These are phyloP conservation scores for Apiotrichum domesticum DNA, from an alignment of 1,284 basidiomycete species.

Conservation along the genomic window DNA sequence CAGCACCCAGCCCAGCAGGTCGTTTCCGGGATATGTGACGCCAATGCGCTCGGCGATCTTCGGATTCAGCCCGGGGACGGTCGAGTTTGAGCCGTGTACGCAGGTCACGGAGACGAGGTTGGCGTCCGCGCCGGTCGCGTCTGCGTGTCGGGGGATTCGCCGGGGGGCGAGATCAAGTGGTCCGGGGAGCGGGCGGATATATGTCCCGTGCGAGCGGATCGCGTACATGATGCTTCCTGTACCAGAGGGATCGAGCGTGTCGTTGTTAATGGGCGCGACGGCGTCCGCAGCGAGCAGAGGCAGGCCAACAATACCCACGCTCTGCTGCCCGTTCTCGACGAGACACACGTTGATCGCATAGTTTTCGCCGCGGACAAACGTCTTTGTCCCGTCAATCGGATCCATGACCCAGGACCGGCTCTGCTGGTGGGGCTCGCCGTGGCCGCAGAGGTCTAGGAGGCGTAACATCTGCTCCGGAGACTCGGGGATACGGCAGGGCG, in stretches of 20 bases:
- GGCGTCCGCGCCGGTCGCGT: background rate
- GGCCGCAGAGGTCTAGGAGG: background rate
- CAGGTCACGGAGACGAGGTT: background rate
- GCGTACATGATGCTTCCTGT: background rate
- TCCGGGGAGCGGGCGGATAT: background rate
- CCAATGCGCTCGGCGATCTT: background rate
- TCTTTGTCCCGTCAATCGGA: background rate
- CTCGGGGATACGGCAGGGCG: background rate
- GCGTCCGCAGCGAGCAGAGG: background rate
- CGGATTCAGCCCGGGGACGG: background rate
- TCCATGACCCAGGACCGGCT: background rate
- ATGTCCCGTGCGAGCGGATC: background rate
- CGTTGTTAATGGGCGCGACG: background rate
- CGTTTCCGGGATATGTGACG: background rate
- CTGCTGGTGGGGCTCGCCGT: background rate
- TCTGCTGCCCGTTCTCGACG: background rate
- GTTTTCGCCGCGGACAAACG: background rate
- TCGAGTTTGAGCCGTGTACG: background rate
- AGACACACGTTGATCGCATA: conserved; percentile 1
- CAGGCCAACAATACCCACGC: background rate
- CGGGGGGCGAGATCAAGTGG: background rate
- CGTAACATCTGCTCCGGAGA: background rate
- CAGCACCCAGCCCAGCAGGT: conserved; percentile 3
- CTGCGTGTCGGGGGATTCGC: background rate
- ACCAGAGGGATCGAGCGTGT: background rate